Percentiles rank a stretch among this genome's conserved stretches.
These are phyloP conservation scores for Apiosordaria backusii DNA, from an alignment of 495 filamentous ascomycete species.

Conservation along the genomic window DNA sequence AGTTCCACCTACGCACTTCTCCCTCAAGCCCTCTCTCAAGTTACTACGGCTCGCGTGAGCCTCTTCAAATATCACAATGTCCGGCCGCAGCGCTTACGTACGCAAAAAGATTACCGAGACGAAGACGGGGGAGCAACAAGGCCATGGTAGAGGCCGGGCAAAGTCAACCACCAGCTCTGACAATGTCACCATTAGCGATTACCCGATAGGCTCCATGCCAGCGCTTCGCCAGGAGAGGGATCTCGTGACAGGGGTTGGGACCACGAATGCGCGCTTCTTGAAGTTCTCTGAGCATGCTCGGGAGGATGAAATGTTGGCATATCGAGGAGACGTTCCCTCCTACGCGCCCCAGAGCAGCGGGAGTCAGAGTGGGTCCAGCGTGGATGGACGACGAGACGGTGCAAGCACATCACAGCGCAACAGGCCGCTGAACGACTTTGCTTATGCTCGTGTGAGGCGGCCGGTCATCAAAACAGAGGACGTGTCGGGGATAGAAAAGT, in stretches of 20 bases:
- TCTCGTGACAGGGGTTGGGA: constrained; percentile 36
- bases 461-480: constrained; percentile 46
- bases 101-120: constrained; percentile 51
- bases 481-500: constrained; percentile 50
- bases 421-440: constrained; percentile 41
- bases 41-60: neutral
- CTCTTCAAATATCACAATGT: constrained; percentile 36
- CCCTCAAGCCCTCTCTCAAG: too few relatives aligned
- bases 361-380: constrained; percentile 41
- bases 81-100: constrained; percentile 53
- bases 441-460: constrained; percentile 42
- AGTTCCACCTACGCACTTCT: neutral
- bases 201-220: constrained; percentile 28
- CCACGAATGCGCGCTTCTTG: constrained; percentile 41
- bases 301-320: constrained; percentile 29
- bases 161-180: constrained; percentile 38
- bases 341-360: constrained; percentile 34
- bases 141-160: constrained; percentile 25
- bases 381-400: constrained; percentile 32
- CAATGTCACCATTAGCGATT: constrained; percentile 39
- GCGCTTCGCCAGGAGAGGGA: constrained; percentile 18
- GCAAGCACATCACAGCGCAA: constrained; percentile 14
- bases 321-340: constrained; percentile 26
- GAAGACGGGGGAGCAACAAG: constrained; percentile 30
- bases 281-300: constrained; percentile 39